phyloP scores from a whole-genome alignment of 23 red algal species.

The Pyropia haitanensis region DNA sequence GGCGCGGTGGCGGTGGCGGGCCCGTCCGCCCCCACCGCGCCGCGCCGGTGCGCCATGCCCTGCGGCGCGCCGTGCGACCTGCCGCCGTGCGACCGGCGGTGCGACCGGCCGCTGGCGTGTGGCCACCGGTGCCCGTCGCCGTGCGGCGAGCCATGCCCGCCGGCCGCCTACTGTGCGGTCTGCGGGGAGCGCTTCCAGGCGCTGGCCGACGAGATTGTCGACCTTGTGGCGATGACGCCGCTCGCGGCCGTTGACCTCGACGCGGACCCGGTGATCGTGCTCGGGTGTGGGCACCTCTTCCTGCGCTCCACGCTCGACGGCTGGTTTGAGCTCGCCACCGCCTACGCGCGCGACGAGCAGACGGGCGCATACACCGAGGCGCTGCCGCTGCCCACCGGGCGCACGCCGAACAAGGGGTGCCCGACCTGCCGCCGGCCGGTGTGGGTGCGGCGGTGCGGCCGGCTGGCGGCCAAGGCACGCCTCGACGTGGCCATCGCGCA shows the following conservation, averaged over 20 bases:
- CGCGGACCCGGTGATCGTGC: constrained; percentile 3
- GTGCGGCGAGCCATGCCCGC: constrained; percentile 30
- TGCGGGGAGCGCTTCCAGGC: constrained; percentile 11
- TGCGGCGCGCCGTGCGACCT: constrained; percentile 19
- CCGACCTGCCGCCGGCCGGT: too few species aligned
- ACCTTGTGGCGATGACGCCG: background rate
- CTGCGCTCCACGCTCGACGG: constrained; percentile 6
- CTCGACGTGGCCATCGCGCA: too few species aligned
- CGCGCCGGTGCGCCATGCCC: background rate
- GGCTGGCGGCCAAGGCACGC: too few species aligned
- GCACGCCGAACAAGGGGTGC: too few species aligned
- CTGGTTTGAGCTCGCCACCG: constrained; percentile 7
- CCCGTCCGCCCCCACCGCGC: background rate
- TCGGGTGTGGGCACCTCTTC: constrained; percentile 21
- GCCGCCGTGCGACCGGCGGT: constrained; percentile 18
- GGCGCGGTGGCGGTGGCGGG: too few species aligned
- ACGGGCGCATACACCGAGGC: background rate
- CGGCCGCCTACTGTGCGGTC: constrained; percentile 8
- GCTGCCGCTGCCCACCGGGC: too few species aligned
- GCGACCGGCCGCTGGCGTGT: constrained; percentile 7
- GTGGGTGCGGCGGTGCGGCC: too few species aligned
- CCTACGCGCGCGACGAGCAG: background rate
- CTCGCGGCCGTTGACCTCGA: constrained; percentile 1
- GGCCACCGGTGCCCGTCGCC: constrained; percentile 17
- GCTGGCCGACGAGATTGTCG: background rate